Evolutionary conservation across 2,329 filamentous ascomycete genomes (phyloP), one percentile per base, ranked within the genome.

Genomic region (Ceratocystis papillata): DNA sequence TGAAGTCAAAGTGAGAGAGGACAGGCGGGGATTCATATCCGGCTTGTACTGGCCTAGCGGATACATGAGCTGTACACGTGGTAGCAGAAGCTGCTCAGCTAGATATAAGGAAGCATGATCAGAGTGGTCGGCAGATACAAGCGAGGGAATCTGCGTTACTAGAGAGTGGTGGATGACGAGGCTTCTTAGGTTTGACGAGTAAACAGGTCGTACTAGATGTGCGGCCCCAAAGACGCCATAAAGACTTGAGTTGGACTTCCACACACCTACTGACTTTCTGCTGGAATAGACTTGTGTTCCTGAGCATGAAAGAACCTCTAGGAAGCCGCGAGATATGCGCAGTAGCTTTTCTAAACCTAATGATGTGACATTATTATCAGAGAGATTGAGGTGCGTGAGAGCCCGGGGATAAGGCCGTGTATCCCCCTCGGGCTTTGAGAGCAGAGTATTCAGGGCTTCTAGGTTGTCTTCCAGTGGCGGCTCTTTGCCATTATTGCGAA

Each of bases 151-250:
- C 50, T 79, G 77, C 0, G 84, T 87, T 5, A 86, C 77, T 1
- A 85, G 69, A 0, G 83, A 86, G 71, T 87, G 84, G 63, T 87
- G 84, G 5, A 84, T 74, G 12, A 80, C 78, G 1, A 86, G 73
- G 1, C 74, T 75, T 41, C 79, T 78, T 3, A 86, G 74, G 68
- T 82, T 82, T 0, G 80, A 78, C 1, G 80, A 81, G 63, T 81
- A 73, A 0, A 80, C 78, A 0, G 82, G 81, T 0, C 82, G 77
- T 65, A 83, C 79, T 7, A 80, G 69, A 69, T 83, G 76, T 0
- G 77, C 73, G 3, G 74, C 73, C 6, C 79, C 78, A 8, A 80
- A 69, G 6, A 80, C 72, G 17, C 81, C 82, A 33, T 72, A 70
- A 1, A 83, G 67, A 20, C 67, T 74, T 1, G 76, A 67, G 1